Evolutionary conservation across 2,329 filamentous ascomycete genomes (phyloP).

Genomic region (Pseudogymnoascus sp.): DNA sequence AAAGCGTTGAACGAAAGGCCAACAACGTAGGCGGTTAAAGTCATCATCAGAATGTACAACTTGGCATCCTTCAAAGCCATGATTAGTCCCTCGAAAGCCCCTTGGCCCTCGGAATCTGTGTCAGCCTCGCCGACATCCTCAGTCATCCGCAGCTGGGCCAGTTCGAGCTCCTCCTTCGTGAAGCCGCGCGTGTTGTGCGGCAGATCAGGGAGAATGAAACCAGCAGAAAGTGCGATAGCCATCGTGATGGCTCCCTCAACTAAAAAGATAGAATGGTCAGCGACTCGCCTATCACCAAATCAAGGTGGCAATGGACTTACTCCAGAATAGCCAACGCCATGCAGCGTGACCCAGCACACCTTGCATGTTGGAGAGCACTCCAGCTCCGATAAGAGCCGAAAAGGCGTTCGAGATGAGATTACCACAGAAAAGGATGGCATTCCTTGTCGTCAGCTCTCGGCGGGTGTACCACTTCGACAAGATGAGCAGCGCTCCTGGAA

Average conservation of each 20-base stretch:
- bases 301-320: conserved; percentile 29
- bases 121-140: conserved; percentile 51
- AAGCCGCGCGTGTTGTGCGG: conserved; percentile 50
- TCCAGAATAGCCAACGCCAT: conserved; percentile 50
- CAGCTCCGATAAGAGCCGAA: conserved; percentile 48
- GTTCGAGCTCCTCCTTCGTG: conserved; percentile 46
- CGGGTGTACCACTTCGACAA: conserved; percentile 61
- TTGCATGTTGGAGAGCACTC: conserved; percentile 51
- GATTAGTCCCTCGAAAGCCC: conserved; percentile 42
- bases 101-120: conserved; percentile 40
- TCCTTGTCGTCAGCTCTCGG: conserved; percentile 44
- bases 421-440: conserved; percentile 50
- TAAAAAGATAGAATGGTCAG: conserved; percentile 24
- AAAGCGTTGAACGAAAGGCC: conserved; percentile 51
- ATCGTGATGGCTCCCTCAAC: conserved; percentile 47
- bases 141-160: conserved; percentile 46
- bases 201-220: conserved; percentile 44
- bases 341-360: conserved; percentile 44
- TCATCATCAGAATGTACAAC: conserved; percentile 56
- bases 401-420: conserved; percentile 54
- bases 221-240: conserved; percentile 37
- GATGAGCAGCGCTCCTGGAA: conserved; percentile 54
- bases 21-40: conserved; percentile 52
- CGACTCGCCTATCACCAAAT: conserved; percentile 33
- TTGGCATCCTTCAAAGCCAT: conserved; percentile 53